These are phyloP conservation scores for Thinopyrum elongatum DNA, from an alignment of 176 grass and related monocot genomes.

Conservation along the genomic window DNA sequence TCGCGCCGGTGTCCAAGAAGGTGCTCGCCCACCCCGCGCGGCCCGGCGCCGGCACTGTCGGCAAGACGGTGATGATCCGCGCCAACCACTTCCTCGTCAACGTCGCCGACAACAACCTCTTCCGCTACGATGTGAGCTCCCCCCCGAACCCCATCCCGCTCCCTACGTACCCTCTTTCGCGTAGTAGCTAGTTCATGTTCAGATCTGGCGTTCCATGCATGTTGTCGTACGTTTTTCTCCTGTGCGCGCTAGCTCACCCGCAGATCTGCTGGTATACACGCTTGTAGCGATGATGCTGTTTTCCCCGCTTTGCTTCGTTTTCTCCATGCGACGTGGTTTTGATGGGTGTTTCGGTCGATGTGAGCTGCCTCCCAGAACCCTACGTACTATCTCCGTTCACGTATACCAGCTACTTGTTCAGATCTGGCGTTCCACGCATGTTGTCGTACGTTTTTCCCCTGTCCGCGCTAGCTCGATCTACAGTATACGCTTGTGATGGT, in stretches of 20 bases:
- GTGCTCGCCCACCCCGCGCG: background rate
- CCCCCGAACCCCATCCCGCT: background rate
- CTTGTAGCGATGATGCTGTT: no score
- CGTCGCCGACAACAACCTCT: constrained; percentile 58
- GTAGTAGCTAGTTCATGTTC: no score
- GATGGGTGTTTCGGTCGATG: no score
- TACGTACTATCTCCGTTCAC: no score
- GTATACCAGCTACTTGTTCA: no score
- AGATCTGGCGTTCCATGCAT: background rate
- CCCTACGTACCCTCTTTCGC: no score
- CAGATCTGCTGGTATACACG: no score
- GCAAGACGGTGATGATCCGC: constrained; percentile 41
- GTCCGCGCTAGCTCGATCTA: background rate
- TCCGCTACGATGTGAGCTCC: constrained; percentile 72
- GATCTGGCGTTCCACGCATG: background rate
- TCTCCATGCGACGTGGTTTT: no score
- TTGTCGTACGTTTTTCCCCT: background rate
- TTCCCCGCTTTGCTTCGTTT: no score
- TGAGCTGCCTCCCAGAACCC: no score
- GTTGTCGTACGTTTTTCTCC: background rate
- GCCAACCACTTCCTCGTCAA: constrained; percentile 79
- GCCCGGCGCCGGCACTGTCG: background rate
- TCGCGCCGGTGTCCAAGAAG: constrained; percentile 35
- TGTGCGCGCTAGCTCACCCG: background rate
- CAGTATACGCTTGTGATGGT: no score